Evolutionary conservation across 129 eudicot species (phyloP).

Genomic region (Escallonia rubra): DNA sequence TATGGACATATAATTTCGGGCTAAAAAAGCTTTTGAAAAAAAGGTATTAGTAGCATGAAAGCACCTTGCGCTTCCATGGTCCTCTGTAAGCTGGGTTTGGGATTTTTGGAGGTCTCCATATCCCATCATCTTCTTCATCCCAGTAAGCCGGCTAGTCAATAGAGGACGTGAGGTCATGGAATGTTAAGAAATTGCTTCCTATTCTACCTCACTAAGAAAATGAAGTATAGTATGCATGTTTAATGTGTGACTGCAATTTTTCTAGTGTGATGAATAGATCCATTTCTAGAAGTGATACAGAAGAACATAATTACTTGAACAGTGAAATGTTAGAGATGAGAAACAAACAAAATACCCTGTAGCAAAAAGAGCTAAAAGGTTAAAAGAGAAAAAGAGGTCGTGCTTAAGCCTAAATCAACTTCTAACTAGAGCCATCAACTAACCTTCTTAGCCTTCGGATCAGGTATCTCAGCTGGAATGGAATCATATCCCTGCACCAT

Average conservation of each 20-base stretch:
- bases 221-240: background rate
- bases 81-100: conserved; percentile 64
- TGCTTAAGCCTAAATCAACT: background rate
- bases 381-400: background rate
- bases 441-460: conserved; percentile 50
- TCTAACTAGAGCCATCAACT: background rate
- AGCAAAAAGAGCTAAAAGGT: background rate
- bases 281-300: background rate
- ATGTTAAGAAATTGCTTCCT: background rate
- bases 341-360: background rate
- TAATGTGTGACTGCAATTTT: background rate
- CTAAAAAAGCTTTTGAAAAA: too few relatives aligned
- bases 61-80: conserved; percentile 54
- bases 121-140: conserved; percentile 70
- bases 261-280: background rate
- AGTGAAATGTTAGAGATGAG: background rate
- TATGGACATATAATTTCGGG: background rate
- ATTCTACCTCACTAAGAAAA: background rate
- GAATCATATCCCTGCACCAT: conserved; percentile 42
- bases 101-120: conserved; percentile 42
- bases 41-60: background rate
- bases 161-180: background rate
- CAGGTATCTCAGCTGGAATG: conserved; percentile 46
- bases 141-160: conserved; percentile 42
- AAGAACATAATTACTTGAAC: background rate